phyloP scores from a whole-genome alignment of 2,329 filamentous ascomycete species.

The Mycogone perniciosa region DNA sequence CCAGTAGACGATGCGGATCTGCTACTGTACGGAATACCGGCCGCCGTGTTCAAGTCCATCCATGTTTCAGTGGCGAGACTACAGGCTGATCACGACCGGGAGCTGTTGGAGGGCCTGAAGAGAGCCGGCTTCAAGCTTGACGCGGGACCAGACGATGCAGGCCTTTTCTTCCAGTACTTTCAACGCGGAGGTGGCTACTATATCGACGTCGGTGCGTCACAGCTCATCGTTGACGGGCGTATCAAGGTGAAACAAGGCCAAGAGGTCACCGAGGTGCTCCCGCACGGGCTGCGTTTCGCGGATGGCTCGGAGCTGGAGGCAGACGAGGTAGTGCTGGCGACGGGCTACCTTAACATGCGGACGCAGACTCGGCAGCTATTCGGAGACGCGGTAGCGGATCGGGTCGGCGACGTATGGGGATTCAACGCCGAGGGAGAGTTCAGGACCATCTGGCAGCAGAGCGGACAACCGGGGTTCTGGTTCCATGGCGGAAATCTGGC shows the following conservation, averaged over 20 bases:
- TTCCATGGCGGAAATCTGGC: constrained; percentile 60
- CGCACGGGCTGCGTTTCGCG: constrained; percentile 38
- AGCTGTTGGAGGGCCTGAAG: constrained; percentile 38
- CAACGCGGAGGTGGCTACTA: constrained; percentile 64
- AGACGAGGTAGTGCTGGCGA: constrained; percentile 58
- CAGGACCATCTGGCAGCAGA: constrained; percentile 51
- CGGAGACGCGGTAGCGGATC: constrained; percentile 54
- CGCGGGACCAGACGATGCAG: constrained; percentile 48
- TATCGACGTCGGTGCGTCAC: constrained; percentile 59
- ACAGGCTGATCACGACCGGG: constrained; percentile 32
- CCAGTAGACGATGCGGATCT: constrained; percentile 62
- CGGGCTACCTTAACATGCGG: constrained; percentile 63
- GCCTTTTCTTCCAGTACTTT: constrained; percentile 57
- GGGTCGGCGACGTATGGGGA: constrained; percentile 55
- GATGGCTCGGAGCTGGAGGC: constrained; percentile 53
- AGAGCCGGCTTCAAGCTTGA: constrained; percentile 57
- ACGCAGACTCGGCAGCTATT: constrained; percentile 55
- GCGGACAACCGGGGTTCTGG: constrained; percentile 60
- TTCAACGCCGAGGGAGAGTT: constrained; percentile 53
- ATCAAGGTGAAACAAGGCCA: constrained; percentile 57
- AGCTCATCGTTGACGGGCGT: constrained; percentile 57
- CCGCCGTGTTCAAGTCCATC: constrained; percentile 52
- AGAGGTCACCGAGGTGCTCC: constrained; percentile 46
- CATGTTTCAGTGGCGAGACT: constrained; percentile 38
- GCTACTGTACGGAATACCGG: constrained; percentile 50